Conservation (phyloP, 2,329 filamentous ascomycete genomes). For the Hypoxylon sp. region DNA sequence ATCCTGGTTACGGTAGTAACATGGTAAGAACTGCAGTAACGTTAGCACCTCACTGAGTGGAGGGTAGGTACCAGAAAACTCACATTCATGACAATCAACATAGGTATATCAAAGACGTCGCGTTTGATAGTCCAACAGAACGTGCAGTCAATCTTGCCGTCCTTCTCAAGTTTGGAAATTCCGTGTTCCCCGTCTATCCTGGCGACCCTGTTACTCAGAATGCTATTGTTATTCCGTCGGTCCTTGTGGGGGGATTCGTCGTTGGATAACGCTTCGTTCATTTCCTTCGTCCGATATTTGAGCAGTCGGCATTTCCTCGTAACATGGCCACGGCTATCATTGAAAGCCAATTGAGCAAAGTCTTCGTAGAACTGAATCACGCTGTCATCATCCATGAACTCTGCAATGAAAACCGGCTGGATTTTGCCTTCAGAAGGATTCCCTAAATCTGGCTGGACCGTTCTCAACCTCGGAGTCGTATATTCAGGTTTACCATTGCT, state of each 20-base stretch:
- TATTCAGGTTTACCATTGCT: conserved; percentile 58
- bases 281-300: conserved; percentile 86
- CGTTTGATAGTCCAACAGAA: conserved; percentile 98
- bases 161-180: conserved; percentile 84
- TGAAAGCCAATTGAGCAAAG: conserved; percentile 91
- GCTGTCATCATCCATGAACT: conserved; percentile 92
- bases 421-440: conserved; percentile 63
- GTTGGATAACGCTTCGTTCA: conserved; percentile 55
- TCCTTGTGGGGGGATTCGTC: conserved; percentile 62
- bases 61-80: conserved; percentile 58
- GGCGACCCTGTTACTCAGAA: conserved; percentile 70
- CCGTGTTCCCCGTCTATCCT: conserved; percentile 79
- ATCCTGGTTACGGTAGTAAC: conserved; percentile 70
- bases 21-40: conserved; percentile 66
- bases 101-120: conserved; percentile 97
- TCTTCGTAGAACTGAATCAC: conserved; percentile 97
- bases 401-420: conserved; percentile 89
- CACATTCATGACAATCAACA: conserved; percentile 98
- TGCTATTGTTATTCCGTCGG: conserved; percentile 56
- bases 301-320: conserved; percentile 86
- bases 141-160: conserved; percentile 93
- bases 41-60: conserved; percentile 37
- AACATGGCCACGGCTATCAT: conserved; percentile 87
- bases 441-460: conserved; percentile 56
- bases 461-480: conserved; percentile 65